phyloP scores from a whole-genome alignment of 2,329 filamentous ascomycete species.

The Neospermospora avenae region DNA sequence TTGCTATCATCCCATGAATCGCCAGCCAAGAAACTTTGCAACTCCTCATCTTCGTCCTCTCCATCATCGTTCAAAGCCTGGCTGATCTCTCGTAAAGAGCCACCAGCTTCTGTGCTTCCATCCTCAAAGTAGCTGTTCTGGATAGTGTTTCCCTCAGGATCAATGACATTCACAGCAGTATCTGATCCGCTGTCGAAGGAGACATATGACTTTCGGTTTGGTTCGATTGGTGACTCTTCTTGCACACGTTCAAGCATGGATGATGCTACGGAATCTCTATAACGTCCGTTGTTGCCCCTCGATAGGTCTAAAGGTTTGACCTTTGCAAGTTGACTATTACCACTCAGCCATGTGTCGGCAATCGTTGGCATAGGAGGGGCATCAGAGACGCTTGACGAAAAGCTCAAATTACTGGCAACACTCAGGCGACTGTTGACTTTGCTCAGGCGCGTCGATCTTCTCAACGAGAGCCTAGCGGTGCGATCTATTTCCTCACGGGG shows the following conservation, averaged over 20 bases:
- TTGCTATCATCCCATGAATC: constrained; percentile 96
- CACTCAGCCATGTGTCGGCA: constrained; percentile 84
- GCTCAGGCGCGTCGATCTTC: constrained; percentile 85
- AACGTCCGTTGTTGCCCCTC: constrained; percentile 47
- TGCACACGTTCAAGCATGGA: constrained; percentile 86
- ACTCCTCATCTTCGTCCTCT: constrained; percentile 84
- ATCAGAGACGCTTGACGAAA: constrained; percentile 87
- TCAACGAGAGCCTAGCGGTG: constrained; percentile 88
- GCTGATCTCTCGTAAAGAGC: constrained; percentile 79
- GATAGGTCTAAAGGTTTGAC: constrained; percentile 44
- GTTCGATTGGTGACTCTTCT: constrained; percentile 80
- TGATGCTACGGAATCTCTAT: constrained; percentile 84
- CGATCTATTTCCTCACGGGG: constrained; percentile 92
- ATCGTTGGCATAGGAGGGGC: constrained; percentile 95
- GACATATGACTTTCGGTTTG: constrained; percentile 94
- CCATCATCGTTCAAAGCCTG: constrained; percentile 86
- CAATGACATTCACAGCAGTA: constrained; percentile 66
- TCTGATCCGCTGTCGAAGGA: constrained; percentile 74
- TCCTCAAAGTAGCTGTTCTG: constrained; percentile 85
- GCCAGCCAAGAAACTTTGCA: constrained; percentile 84
- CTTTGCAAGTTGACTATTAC: constrained; percentile 52
- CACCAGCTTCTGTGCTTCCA: constrained; percentile 66
- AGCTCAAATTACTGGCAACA: constrained; percentile 89
- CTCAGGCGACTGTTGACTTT: constrained; percentile 90
- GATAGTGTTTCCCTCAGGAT: constrained; percentile 68